Evolutionary conservation across 2,329 filamentous ascomycete genomes (phyloP), one percentile per base, ranked within the genome.

Genomic region (Neonectria neomacrospora): DNA sequence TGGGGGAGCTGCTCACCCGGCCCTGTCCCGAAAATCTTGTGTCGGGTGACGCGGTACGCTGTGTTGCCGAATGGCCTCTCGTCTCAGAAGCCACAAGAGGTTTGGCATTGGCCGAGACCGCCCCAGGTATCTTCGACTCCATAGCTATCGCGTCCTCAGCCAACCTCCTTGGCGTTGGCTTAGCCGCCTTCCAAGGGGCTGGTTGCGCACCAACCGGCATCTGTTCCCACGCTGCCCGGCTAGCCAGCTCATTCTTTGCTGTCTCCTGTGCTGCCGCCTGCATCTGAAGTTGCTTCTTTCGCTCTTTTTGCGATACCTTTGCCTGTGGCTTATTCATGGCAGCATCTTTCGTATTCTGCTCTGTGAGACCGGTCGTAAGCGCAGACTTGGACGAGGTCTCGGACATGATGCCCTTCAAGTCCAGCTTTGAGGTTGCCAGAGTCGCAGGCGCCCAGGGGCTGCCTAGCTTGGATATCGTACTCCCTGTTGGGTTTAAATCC

Each of bases 301-400:
- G 89, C 76, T 97, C 94, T 74, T 96, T 97, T 71, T 98, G 96
- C 0, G 94, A 97, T 69, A 97, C 79, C 75, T 92, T 97, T 0
- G 79, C 75, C 16, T 81, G 79, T 0, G 81, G 71, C 41, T 73
- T 77, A 73, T 83, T 53, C 61, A 74, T 58, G 59, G 71, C 22
- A n/a, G 76, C 61, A 18, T 83, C 80, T 56, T 79, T 83, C 8
- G 68, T 75, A 50, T 77, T 84, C 69, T 87, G 83, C 1, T 83
- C 84, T 5, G 83, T 84, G 11, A 89, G 73, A 5, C 83, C 84
- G 4, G 83, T 82, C 3, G 86, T 87, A 3, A 89, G 75, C 1
- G 82, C 84, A 4, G 86, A 88, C 16, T 80, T 79, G 2, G 82
- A 79, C 0, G 83, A 83, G n/a, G 83, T 76, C 61, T 87, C 84